Percentiles rank a stretch among this genome's conserved stretches.
These are phyloP conservation scores for Rhizopus delemar DNA, from an alignment of 371 early-diverging fungal genomes.

Conservation along the genomic window DNA sequence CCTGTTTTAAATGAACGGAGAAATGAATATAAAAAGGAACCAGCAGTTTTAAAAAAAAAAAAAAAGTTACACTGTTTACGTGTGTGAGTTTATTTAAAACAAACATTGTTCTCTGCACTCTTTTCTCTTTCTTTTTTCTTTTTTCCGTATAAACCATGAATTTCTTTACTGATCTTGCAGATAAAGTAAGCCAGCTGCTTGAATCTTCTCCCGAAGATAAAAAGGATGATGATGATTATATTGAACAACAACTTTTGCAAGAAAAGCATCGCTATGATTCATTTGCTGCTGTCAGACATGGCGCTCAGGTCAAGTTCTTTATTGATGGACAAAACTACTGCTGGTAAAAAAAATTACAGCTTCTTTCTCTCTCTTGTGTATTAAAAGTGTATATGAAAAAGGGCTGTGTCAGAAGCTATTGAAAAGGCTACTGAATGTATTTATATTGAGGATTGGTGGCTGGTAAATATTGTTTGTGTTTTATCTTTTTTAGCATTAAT, in stretches of 20 bases:
- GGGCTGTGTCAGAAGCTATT: conserved; percentile 79
- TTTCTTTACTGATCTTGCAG: conserved; percentile 30
- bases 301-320: conserved; percentile 68
- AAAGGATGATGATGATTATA: conserved; percentile 30
- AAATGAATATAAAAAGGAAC: neutral
- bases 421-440: conserved; percentile 73
- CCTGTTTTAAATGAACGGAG: neutral
- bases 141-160: conserved; percentile 14
- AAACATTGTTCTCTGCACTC: neutral
- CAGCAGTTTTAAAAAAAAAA: neutral
- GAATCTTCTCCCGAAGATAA: neutral
- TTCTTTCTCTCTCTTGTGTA: no score
- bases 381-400: neutral
- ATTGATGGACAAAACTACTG: conserved; percentile 88
- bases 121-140: neutral
- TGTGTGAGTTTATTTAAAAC: no score
- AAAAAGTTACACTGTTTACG: neutral
- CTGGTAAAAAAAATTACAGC: conserved; percentile 27
- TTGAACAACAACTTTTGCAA: conserved; percentile 24
- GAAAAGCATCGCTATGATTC: conserved; percentile 73
- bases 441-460: conserved; percentile 94
- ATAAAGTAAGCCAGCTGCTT: conserved; percentile 1
- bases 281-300: conserved; percentile 80
- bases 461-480: conserved; percentile 52
- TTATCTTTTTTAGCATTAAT: neutral